Evolutionary conservation across 768 basidiomycete species (phyloP).

Genomic region (Leccinum boreale): DNA sequence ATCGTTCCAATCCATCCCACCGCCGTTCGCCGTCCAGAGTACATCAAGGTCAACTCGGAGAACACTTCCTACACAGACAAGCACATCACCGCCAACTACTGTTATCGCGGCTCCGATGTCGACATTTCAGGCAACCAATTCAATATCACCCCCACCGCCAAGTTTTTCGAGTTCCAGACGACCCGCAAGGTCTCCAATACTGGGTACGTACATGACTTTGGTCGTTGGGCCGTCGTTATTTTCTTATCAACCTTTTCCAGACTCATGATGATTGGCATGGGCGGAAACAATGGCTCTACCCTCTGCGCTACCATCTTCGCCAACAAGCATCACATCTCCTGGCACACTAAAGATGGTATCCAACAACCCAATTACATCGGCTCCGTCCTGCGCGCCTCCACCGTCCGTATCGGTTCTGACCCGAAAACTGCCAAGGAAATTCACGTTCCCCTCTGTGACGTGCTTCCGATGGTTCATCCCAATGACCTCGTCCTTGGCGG

Average conservation of each 20-base stretch:
- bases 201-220: constrained; percentile 57
- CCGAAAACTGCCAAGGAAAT: constrained; percentile 81
- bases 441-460: constrained; percentile 86
- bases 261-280: constrained; percentile 94
- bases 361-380: constrained; percentile 98
- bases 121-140: constrained; percentile 70
- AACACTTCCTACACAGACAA: constrained; percentile 80
- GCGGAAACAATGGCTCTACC: constrained; percentile 97
- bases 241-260: constrained; percentile 36
- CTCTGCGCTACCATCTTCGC: constrained; percentile 93
- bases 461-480: constrained; percentile 97
- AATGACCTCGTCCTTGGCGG: constrained; percentile 97
- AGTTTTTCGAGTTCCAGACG: constrained; percentile 90
- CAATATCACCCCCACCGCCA: constrained; percentile 73
- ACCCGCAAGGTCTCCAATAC: constrained; percentile 82
- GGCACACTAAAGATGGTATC: constrained; percentile 90
- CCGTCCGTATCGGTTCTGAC: constrained; percentile 86
- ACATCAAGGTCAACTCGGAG: constrained; percentile 78
- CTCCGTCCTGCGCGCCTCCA: constrained; percentile 93
- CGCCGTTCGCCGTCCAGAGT: constrained; percentile 70
- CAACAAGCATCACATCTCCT: constrained; percentile 90
- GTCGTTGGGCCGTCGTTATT: neutral
- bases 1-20: constrained; percentile 79
- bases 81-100: constrained; percentile 78
- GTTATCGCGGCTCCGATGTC: constrained; percentile 75